Conservation (phyloP, 116 monocot genomes). For the Papilionanthe hybrid region DNA sequence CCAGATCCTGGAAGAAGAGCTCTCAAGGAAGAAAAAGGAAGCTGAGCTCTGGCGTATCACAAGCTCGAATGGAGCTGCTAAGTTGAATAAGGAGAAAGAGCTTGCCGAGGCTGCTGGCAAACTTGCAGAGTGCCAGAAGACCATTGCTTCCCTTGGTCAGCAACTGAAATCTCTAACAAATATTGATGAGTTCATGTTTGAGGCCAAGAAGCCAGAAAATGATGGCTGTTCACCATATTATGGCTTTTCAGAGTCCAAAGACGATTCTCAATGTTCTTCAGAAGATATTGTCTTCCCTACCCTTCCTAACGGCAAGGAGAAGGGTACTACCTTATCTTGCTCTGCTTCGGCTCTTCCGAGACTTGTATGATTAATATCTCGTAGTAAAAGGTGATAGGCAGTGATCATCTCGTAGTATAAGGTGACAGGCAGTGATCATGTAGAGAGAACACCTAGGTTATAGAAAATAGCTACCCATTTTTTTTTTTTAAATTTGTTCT, state of each 20-base stretch:
- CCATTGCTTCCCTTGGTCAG: conserved; percentile 71
- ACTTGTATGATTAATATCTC: conserved; percentile 16
- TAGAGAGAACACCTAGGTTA: conserved; percentile 10
- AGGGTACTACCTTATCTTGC: conserved; percentile 7
- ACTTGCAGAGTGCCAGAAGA: conserved; percentile 86
- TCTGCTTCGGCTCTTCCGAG: conserved; percentile 8
- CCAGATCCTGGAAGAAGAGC: conserved; percentile 38
- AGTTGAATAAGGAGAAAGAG: too few species aligned
- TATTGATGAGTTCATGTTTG: conserved; percentile 44
- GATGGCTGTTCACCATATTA: too few species aligned
- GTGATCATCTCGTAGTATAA: conserved; percentile 6
- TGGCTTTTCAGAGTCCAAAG: too few species aligned
- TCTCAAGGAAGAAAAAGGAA: conserved; percentile 33
- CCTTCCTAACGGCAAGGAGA: conserved; percentile 15
- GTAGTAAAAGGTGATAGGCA: conserved; percentile 24
- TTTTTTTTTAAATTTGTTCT: not conserved
- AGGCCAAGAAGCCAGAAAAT: conserved; percentile 16
- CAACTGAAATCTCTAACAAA: conserved; percentile 63
- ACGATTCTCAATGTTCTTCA: too few species aligned
- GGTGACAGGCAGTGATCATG: too few species aligned
- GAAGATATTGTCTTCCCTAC: too few species aligned
- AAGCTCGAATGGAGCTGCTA: too few species aligned
- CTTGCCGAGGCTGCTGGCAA: too few species aligned
- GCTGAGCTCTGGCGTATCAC: too few species aligned
- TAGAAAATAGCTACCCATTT: not conserved